Base-by-base conservation (phyloP, 2,329 filamentous ascomycete genomes). In the Pestalotiopsis sp. region DNA sequence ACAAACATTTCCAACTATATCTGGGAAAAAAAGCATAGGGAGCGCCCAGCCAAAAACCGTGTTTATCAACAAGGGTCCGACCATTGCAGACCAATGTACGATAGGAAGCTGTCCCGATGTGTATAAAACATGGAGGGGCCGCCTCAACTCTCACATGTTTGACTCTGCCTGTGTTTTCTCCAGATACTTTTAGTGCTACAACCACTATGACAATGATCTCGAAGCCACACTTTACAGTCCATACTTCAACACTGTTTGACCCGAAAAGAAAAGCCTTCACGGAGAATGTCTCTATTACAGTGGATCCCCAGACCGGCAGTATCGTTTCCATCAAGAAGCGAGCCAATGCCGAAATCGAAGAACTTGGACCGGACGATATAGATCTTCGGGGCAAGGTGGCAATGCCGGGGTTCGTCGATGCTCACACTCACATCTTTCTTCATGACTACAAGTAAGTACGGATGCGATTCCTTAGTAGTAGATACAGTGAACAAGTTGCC, bases 401-500 rank as follows among this genome's bases (percentile, higher is more conserved):
- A 4, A 78, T 88, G 65, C 86, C 86, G 0, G 86, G 86, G 11
- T 78, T 88, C 4, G 85, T 89, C 4, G 86, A 89, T 73, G 83
- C 85, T 0, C 86, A 88, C 71, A 87, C 86, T 0, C 86, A 88
- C 73, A 81, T 88, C n/a, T 87, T 89, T 71, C 78, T 88, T 7
- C 86, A 88, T 73, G 76, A 82, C 0, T 85, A 86, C 73, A 76
- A 63, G 66, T 63, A 36, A 23, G 66, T 23, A 45, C 11, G 45
- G 7, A 12, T 4, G 11, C n/a, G 12, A 23, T 45, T 20, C 9
- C 5, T 31, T 1, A 17, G 2, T 3, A 27, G 56, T 9, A 23
- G 27, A 3, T 4, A 9, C 4, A 13, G 56, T 12, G n/a, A 40
- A 23, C 23, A 7, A 31, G 36, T 2, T 57, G 14, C 40, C 5